Base-by-base conservation (phyloP, 1,139 yeast species). In the Kodamaea anthophila region DNA sequence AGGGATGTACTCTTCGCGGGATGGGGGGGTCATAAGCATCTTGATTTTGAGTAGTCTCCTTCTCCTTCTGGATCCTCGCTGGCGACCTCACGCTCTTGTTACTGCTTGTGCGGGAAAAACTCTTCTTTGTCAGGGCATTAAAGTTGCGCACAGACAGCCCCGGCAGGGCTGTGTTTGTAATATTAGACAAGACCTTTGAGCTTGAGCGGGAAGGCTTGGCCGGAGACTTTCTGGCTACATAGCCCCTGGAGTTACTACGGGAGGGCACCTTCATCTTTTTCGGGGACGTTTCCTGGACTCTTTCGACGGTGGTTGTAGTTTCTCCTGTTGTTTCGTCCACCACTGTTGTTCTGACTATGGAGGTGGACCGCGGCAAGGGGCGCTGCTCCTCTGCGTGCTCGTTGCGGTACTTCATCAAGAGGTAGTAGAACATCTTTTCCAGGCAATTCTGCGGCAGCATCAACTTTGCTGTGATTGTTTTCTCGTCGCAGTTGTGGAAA, bases 391-490 rank as follows among this genome's bases (percentile, higher is more conserved):
- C 28, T 5, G 53, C 46, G 50, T 85, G 94, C 37, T 82, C 93
- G 44, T 81, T 83, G 42, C 96, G 73, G 54, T 91, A 91, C 46
- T 85, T 79, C 65, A 81, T 65, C 38, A 91, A 63, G 35, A 93
- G 60, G 38, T 86, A 81, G 56, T 91, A 93, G 45, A 91, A 91
- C 33, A 91, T 77, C 61, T 91, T 93, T 48, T 93, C 98, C 1
- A 94, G 75, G 41, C 81, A 82, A 32, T 77, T 71, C 16, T 65
- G 73, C 0, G 74, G 65, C 2, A 78, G 65, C 29, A 81, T 44
- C 24, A 91, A 63, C 36, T 77, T 71, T 6, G 71, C 55, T 21
- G 83, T 60, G 21, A 91, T 75, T 9, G 70, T 58, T 12, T 73
- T 68, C 35, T 74, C 74, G 22, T 76, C 68, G 35, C 86, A 84